These are phyloP conservation scores for Alternaria sp. DNA, from an alignment of 2,329 filamentous ascomycete species.

Conservation along the genomic window DNA sequence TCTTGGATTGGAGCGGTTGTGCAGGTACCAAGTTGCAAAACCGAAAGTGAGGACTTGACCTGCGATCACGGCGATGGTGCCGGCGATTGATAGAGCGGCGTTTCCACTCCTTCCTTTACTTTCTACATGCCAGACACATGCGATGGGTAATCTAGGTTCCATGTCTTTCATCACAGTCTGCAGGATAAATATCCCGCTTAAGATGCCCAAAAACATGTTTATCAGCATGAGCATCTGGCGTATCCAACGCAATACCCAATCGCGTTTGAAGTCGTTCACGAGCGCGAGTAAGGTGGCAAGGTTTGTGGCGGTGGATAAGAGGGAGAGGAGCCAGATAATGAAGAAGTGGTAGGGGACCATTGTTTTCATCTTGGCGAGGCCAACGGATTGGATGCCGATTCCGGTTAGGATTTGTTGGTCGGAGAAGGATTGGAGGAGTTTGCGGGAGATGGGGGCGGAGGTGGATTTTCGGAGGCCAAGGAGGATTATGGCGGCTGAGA, in stretches of 20 bases:
- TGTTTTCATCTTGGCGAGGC: constrained; percentile 65
- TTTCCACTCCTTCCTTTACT: constrained; percentile 52
- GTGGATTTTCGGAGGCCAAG: constrained; percentile 60
- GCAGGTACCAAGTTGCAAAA: constrained; percentile 70
- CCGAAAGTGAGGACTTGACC: constrained; percentile 67
- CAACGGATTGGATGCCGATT: constrained; percentile 72
- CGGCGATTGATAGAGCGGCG: constrained; percentile 61
- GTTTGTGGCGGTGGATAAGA: constrained; percentile 71
- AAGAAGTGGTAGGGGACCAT: constrained; percentile 75
- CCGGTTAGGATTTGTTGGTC: constrained; percentile 75
- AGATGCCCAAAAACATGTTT: constrained; percentile 67
- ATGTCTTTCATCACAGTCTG: constrained; percentile 63
- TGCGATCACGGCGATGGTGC: constrained; percentile 68
- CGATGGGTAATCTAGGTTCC: constrained; percentile 65
- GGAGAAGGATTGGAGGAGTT: constrained; percentile 70
- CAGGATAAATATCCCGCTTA: constrained; percentile 66
- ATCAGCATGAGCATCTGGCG: constrained; percentile 71
- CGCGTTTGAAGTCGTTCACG: constrained; percentile 70
- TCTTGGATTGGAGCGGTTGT: constrained; percentile 60
- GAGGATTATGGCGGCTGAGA: constrained; percentile 66
- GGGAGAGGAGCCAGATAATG: constrained; percentile 72
- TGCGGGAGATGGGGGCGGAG: constrained; percentile 64
- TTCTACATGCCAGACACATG: constrained; percentile 65
- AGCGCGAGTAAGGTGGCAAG: constrained; percentile 71
- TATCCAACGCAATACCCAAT: constrained; percentile 73